A percentile compares a stretch with the other conserved stretches of the same genome.
phyloP scores from a whole-genome alignment of 192 early-diverging fungal genomes.

The Chytriomyces confervae region DNA sequence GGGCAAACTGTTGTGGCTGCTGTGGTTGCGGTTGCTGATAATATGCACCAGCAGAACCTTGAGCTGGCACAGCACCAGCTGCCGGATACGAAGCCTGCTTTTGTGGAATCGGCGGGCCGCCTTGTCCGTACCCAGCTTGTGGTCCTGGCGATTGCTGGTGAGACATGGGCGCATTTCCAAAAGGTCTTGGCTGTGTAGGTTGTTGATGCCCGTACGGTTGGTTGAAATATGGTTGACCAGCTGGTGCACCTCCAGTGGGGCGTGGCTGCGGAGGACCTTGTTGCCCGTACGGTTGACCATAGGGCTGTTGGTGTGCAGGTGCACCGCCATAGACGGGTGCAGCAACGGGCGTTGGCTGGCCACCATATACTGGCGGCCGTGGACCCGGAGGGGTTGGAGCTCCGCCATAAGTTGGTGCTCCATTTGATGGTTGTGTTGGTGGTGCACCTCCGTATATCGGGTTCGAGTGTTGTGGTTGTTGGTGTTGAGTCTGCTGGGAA shows the following conservation, averaged over 20 bases:
- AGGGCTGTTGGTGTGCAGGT: not conserved
- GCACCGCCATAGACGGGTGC: conserved; percentile 3
- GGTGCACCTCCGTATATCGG: not conserved
- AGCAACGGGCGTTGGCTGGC: not conserved
- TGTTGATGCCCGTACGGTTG: conserved; percentile 7
- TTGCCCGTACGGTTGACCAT: conserved; percentile 16
- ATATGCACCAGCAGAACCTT: not conserved
- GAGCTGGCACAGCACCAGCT: conserved; percentile 23
- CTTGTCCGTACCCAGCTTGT: not conserved
- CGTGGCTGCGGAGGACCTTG: conserved; percentile 24
- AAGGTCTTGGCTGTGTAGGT: conserved; percentile 19
- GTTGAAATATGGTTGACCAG: not conserved
- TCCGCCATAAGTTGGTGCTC: conserved; percentile 10
- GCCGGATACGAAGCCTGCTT: conserved; percentile 9
- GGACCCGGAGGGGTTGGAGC: not conserved
- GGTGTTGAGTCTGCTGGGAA: not conserved
- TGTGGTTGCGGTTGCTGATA: conserved; percentile 35
- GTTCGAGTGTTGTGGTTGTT: not conserved
- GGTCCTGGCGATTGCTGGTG: not conserved
- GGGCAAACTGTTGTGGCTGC: not conserved
- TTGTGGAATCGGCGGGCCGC: conserved; percentile 16
- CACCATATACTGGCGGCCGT: not conserved
- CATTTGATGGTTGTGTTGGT: not conserved
- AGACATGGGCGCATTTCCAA: conserved; percentile 1
- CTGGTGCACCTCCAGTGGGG: conserved; percentile 19